Evolutionary conservation across 2,329 filamentous ascomycete species (phyloP), one percentile per base, ranked within the genome.

Genomic region (Aspergillus intermedius): DNA sequence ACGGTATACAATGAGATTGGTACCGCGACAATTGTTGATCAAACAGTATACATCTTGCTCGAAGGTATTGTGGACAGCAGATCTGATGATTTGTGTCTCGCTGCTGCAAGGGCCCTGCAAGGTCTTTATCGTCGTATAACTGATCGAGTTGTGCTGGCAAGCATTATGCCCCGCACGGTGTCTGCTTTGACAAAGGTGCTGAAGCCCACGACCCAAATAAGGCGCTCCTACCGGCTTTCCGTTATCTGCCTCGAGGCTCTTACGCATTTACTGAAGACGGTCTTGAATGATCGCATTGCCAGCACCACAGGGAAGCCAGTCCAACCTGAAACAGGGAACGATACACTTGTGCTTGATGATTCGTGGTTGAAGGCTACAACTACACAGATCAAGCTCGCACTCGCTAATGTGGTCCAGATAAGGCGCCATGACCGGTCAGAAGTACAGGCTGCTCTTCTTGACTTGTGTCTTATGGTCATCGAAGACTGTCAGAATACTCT

Each of bases 91-190:
- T 79, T 91, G 17, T 90, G 91, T 61, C 64, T 85, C 4, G 80
- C 86, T 54, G 87, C 89, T 5, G 72, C 88, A 3, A 67, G 74
- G 10, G 82, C 86, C 5, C 64, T 96, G 2, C 71, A 79, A 45
- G 72, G 79, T 0, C 71, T 93, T 6, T 80, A 83, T 54, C 61
- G 66, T 5, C 80, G 82, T 19, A 76, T 95, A 40, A 82, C 78
- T 46, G 86, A 93, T 59, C 79, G 79, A 42, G 79, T 86, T n/a
- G 82, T 87, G 2, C 74, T 95, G 48, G 88, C 89, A 8, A 91
- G 81, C 52, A 93, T 98, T 60, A 76, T 97, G 39, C 93, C 94
- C 0, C 89, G 91, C 8, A 88, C 88, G 0, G 81, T 95, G 0
- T 97, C 93, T 3, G 82, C 83, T 1, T 72, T 98, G 21, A 84